Base-by-base conservation (phyloP, 441 rosid species). In the Eruca vesicaria region DNA sequence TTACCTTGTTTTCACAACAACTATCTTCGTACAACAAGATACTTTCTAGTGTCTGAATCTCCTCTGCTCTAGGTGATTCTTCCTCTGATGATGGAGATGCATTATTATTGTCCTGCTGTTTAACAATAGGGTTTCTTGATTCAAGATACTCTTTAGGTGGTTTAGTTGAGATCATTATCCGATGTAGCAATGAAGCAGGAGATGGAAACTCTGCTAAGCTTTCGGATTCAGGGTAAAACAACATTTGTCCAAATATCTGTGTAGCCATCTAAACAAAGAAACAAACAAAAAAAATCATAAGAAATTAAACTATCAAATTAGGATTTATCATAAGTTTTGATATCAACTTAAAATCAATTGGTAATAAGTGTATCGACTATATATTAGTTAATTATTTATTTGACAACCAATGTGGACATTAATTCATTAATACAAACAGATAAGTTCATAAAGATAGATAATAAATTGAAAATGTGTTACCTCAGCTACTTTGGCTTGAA, bases 401-500 rank as follows among this genome's bases (percentile, higher is more conserved):
- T 45, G 15, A 45, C 15, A 45, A 1, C 10, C 7, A 6, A 45
- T n/a, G 52, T 45, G n/a, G n/a, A n/a, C n/a, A n/a, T n/a, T n/a
- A n/a, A n/a, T 48, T 48, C 53, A 16, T 48, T 48, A 48, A 48
- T 48, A 48, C 16, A 48, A 48, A 48, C n/a, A n/a, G n/a, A n/a
- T n/a, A n/a, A n/a, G n/a, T 7, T 16, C 55, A 63, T 50, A 63
- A 76, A 61, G 15, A 63, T 8, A 21, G 28, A 63, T 20, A 28
- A 69, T 52, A n/a, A n/a, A n/a, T n/a, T n/a, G n/a, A n/a, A n/a
- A 52, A 0, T 68, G 80, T 36, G 7, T 41, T n/a, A 89, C 90
- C 89, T 86, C 92, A 41, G 92, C 92, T 26, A 84, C 90, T 84
- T 75, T 89, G 57, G 90, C 89, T 75, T 89, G 94, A 80, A 89